Evolutionary conservation across 495 filamentous ascomycete genomes (phyloP), one percentile per base, ranked within the genome.

Genomic region (Neohortaea acidophila): DNA sequence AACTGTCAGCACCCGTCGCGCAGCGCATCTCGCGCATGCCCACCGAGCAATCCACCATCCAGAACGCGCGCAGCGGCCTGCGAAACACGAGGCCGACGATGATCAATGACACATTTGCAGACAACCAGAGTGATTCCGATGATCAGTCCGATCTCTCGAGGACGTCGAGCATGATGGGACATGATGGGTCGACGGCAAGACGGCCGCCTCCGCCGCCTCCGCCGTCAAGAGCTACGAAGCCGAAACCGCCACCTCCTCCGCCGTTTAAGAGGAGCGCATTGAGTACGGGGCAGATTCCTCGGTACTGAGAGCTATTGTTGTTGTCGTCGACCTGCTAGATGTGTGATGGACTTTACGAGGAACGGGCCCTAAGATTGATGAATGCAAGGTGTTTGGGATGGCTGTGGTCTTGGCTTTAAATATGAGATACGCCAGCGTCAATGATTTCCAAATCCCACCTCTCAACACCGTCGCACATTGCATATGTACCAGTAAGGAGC

Each of bases 161-260:
- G 75, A 77, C 2, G 68, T 70, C 12, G 73, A 77, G 2, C 75
- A 73, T 18, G 63, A 70, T 43, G 73, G 65, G 59, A 21, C 29
- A 65, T 41, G 67, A 66, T 44, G 41, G 38, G 22, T 8, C 8
- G 8, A 8, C 7, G 14, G 29, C 18, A 15, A 80, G 81, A 62
- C 84, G 83, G 57, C 72, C 69, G 7, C 78, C 82, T 24, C 83
- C 82, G 5, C 83, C 82, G 24, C 83, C 82, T 17, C 83, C 83
- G 10, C 83, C 83, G n/a, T 78, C 75, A 41, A 64, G 81, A 46
- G 60, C 72, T 10, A 86, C 81, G 70, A 91, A 81, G 61, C 72
- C 81, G 26, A 20, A 15, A 15, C 32, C 32, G 63, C 79, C 81
- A 33, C 82, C 81, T 28, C 51, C 58, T 33, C 54, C 61, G 27